These are phyloP conservation scores for Melampsora americana DNA, from an alignment of 1,284 basidiomycete species.

Conservation along the genomic window DNA sequence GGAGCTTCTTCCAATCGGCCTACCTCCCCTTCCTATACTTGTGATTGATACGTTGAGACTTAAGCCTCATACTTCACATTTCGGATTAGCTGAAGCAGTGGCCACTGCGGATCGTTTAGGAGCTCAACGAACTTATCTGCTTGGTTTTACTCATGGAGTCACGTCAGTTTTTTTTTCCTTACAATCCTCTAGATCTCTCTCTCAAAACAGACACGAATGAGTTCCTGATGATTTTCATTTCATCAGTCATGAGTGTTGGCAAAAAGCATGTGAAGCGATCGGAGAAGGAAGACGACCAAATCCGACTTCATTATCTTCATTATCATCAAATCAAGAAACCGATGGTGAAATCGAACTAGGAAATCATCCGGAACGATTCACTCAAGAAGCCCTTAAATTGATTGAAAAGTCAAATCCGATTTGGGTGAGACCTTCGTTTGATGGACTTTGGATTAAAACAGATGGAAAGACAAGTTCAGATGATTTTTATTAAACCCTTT, in stretches of 20 bases:
- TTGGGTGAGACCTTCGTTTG: slow-evolving; percentile 23
- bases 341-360: neutral
- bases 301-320: neutral
- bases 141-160: slow-evolving; percentile 69
- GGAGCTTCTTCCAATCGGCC: no score
- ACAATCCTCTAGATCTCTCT: no score
- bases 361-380: slow-evolving; percentile 16
- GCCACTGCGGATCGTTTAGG: slow-evolving; percentile 61
- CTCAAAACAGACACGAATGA: neutral
- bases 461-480: neutral
- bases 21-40: slow-evolving; percentile 59
- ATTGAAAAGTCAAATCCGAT: neutral
- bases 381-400: neutral
- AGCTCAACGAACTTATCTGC: slow-evolving; percentile 65
- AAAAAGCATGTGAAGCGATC: slow-evolving; percentile 22
- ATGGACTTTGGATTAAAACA: slow-evolving; percentile 17
- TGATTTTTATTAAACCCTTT: no score
- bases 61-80: slow-evolving; percentile 66
- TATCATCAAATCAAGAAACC: neutral
- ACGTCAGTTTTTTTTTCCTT: slow-evolving; percentile 57
- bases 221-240: neutral
- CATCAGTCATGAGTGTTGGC: slow-evolving; percentile 20
- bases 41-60: slow-evolving; percentile 70
- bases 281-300: neutral
- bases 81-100: slow-evolving; percentile 65